Base-by-base conservation (phyloP, 306 rosid species). In the Dryas alaskensis region DNA sequence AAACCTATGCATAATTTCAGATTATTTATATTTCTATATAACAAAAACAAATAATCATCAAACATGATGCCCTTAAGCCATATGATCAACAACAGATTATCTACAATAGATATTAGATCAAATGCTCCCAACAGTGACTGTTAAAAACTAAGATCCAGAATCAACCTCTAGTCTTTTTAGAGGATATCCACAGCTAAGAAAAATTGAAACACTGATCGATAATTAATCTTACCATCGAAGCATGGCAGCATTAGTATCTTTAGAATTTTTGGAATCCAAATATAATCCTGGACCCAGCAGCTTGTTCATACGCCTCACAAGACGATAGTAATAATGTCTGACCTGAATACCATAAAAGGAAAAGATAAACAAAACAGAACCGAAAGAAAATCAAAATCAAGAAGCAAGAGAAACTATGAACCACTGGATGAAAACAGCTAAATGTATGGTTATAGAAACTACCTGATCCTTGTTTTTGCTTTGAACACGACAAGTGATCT, bases 401-500 rank as follows among this genome's bases (percentile, higher is more conserved):
- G 44, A 57, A 58, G 50, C 69, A 78, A 54, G 55, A 66, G 65
- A 65, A 51, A 9, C 25, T 27, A 67, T 46, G 43, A 44, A 72
- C 7, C 60, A 66, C 17, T 7, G 7, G 10, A 37, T 53, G 64
- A 47, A 40, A 58, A 69, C 9, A 68, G 65, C 25, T 31, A 55
- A 6, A 52, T 17, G 11, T 19, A 19, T 3, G 44, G 27, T 73
- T 40, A 61, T 47, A 51, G 43, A 50, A 72, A 68, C 73, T 70
- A 87, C 90, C 88, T 94, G 98, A 86, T 94, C 97, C 83, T 91
- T 94, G 83, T 94, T 94, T 86, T 94, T 94, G 85, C 98, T 94
- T 81, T 89, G 98, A 68, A 94, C 98, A 19, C 92, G 96, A 52
- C 86, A 78, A 73, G 98, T 94, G 78, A 94, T 94, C 88, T 91